Conservation (phyloP, 2,329 filamentous ascomycete species). For the Metarhizium humberi region DNA sequence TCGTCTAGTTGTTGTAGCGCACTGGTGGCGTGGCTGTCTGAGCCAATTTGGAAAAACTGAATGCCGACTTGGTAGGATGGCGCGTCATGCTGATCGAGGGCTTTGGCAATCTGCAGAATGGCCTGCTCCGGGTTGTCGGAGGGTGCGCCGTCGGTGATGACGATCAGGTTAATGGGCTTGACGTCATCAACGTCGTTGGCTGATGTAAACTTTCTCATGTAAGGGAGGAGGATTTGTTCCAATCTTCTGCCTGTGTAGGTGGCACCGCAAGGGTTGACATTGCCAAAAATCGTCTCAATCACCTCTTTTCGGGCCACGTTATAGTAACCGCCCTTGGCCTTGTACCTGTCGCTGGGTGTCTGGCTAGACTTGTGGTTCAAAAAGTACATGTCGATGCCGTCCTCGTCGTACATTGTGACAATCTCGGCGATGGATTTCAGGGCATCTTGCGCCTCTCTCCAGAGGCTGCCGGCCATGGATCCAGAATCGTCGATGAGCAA, state of each 20-base stretch:
- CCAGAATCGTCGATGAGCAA: conserved; percentile 90
- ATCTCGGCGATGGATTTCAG: conserved; percentile 70
- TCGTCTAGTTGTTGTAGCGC: conserved; percentile 71
- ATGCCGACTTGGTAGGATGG: conserved; percentile 78
- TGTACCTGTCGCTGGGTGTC: conserved; percentile 25
- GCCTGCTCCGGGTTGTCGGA: conserved; percentile 68
- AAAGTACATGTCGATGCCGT: conserved; percentile 89
- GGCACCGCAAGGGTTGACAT: conserved; percentile 51
- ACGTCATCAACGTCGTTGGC: conserved; percentile 34
- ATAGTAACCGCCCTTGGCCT: conserved; percentile 47
- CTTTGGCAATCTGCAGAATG: conserved; percentile 57
- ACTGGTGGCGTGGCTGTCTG: conserved; percentile 53
- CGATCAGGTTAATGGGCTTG: conserved; percentile 83
- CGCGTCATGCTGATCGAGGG: conserved; percentile 60
- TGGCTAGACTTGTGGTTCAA: conserved; percentile 55
- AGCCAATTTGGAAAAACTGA: conserved; percentile 93
- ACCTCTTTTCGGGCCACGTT: conserved; percentile 46
- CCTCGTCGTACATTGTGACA: conserved; percentile 67
- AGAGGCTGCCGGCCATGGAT: conserved; percentile 70
- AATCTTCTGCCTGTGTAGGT: conserved; percentile 72
- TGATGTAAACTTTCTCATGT: conserved; percentile 40
- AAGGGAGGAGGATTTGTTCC: conserved; percentile 61
- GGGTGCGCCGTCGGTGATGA: conserved; percentile 82
- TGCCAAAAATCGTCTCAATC: conserved; percentile 62
- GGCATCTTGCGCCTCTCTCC: conserved; percentile 64